These are phyloP conservation scores for Pneumocystis oryctolagi DNA, from an alignment of 1,139 yeast genomes.

Conservation along the genomic window DNA sequence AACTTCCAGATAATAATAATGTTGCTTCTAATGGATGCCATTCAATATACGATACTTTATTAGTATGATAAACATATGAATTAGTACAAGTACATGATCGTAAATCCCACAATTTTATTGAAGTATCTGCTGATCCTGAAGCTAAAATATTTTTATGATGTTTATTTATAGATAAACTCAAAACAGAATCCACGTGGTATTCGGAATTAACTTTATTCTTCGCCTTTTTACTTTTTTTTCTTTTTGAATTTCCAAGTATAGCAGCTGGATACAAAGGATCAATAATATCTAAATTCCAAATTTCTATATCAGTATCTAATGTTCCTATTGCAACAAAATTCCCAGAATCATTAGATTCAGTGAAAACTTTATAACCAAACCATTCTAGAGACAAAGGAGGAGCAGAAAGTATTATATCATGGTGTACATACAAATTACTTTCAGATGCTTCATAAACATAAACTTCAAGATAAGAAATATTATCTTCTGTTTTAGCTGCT, in stretches of 20 bases:
- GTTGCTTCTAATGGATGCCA: constrained; percentile 77
- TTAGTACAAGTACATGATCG: constrained; percentile 54
- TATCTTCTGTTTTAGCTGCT: constrained; percentile 94
- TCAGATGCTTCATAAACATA: constrained; percentile 74
- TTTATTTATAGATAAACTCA: constrained; percentile 71
- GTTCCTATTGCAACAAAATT: constrained; percentile 95
- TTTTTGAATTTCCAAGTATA: constrained; percentile 46
- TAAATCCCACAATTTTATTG: constrained; percentile 92
- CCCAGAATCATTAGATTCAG: constrained; percentile 32
- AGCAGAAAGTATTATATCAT: constrained; percentile 91
- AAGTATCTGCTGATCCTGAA: constrained; percentile 88
- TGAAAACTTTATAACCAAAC: constrained; percentile 48
- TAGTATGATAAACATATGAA: constrained; percentile 40
- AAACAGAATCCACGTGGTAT: constrained; percentile 88
- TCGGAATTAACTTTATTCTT: constrained; percentile 43
- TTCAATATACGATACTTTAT: constrained; percentile 71
- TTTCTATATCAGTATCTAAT: constrained; percentile 91
- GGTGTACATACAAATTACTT: constrained; percentile 76
- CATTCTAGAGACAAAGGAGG: constrained; percentile 95
- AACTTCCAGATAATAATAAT: constrained; percentile 79
- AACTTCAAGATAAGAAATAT: constrained; percentile 77
- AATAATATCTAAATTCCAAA: constrained; percentile 86
- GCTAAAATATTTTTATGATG: constrained; percentile 74
- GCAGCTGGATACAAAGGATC: constrained; percentile 93
- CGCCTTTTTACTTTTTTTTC: constrained; percentile 20